phyloP scores from a whole-genome alignment of 305 asterid species.

The Fraxinus velutina region DNA sequence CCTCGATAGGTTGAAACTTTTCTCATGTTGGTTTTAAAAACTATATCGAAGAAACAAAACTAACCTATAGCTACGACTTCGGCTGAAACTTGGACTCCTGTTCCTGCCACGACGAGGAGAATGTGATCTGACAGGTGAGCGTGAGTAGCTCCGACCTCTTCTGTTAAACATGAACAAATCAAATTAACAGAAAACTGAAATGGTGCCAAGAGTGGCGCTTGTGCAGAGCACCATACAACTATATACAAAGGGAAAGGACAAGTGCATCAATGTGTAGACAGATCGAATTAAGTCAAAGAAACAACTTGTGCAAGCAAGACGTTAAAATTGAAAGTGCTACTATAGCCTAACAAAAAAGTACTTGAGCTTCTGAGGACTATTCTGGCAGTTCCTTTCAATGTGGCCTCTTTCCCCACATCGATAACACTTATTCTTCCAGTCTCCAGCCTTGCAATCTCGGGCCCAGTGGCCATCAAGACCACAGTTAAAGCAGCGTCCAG shows the following conservation, averaged over 20 bases:
- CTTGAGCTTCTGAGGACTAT: slow-evolving; percentile 86
- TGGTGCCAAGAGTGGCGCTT: background rate
- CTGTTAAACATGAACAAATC: slow-evolving; percentile 32
- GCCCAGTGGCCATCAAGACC: slow-evolving; percentile 99
- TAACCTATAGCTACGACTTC: slow-evolving; percentile 85
- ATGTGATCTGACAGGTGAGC: slow-evolving; percentile 89
- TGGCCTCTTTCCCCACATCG: slow-evolving; percentile 99
- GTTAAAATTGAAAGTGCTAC: background rate
- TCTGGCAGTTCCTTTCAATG: slow-evolving; percentile 84
- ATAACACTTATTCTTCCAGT: slow-evolving; percentile 97
- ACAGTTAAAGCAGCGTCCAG: slow-evolving; percentile 98
- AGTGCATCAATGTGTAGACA: background rate
- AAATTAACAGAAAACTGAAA: background rate
- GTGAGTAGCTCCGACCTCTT: slow-evolving; percentile 66
- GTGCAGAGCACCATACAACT: background rate
- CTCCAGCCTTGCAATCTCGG: slow-evolving; percentile 97
- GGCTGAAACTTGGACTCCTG: slow-evolving; percentile 71
- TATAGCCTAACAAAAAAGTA: slow-evolving; percentile 18
- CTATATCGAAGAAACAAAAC: background rate
- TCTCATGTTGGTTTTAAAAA: background rate
- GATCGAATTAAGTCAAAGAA: background rate
- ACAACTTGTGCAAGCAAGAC: background rate
- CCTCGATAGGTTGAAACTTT: background rate
- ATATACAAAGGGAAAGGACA: background rate
- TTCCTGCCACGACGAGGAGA: slow-evolving; percentile 79